Conservation (phyloP, 1,284 basidiomycete genomes). For the Apiotrichum veenhuisii region DNA sequence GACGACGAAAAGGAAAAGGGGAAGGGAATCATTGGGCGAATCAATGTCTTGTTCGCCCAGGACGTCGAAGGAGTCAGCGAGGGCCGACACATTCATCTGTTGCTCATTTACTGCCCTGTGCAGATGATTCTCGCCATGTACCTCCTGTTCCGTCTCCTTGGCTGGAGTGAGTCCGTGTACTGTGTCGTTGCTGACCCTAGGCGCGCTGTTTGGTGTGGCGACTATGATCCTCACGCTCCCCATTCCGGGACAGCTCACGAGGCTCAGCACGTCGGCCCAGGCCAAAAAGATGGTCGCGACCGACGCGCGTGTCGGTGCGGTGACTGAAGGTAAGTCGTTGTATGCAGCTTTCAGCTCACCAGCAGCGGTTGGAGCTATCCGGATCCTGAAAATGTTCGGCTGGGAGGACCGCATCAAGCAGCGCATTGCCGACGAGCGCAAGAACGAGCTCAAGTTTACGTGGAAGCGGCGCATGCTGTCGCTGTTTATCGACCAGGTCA, state of each 20-base stretch:
- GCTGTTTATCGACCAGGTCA: constrained; percentile 43
- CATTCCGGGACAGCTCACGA: constrained; percentile 51
- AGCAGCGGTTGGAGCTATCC: constrained; percentile 25
- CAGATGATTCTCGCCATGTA: constrained; percentile 39
- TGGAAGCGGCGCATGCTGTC: constrained; percentile 39
- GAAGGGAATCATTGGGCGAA: constrained; percentile 56
- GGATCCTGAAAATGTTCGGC: constrained; percentile 69
- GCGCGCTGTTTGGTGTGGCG: constrained; percentile 57
- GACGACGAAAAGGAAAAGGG: constrained; percentile 13
- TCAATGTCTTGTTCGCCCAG: constrained; percentile 56
- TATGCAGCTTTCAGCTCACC: no score
- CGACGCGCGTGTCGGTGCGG: constrained; percentile 55
- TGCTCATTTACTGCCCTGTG: constrained; percentile 42
- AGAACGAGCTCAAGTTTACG: constrained; percentile 56
- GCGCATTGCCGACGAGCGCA: constrained; percentile 56
- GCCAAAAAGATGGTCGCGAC: constrained; percentile 47
- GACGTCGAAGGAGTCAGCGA: constrained; percentile 46
- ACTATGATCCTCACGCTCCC: constrained; percentile 56
- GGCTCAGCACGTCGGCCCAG: constrained; percentile 38
- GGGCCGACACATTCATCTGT: constrained; percentile 40
- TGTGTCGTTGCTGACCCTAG: constrained; percentile 43
- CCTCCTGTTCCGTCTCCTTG: constrained; percentile 43
- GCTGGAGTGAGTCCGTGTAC: constrained; percentile 40
- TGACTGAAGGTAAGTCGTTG: constrained; percentile 49
- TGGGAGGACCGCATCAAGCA: constrained; percentile 57